Percentiles rank a stretch among this genome's conserved stretches.
phyloP scores from a whole-genome alignment of 768 basidiomycete species.

The Xerocomellus chrysenteron region DNA sequence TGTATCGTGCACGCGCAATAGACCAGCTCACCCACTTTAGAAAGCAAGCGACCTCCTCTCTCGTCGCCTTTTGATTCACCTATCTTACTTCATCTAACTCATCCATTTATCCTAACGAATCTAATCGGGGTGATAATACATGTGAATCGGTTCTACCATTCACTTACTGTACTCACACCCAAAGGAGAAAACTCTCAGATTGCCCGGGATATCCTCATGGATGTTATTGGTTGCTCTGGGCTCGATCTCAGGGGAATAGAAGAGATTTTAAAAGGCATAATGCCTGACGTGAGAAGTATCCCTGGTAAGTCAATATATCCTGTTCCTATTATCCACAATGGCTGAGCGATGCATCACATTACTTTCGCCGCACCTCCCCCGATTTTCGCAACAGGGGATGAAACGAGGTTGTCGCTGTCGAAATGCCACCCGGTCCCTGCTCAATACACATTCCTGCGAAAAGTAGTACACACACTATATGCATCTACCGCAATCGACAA shows the following conservation, averaged over 20 bases:
- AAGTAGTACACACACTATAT: slow-evolving; percentile 46
- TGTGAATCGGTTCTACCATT: slow-evolving; percentile 56
- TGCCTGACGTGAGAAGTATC: slow-evolving; percentile 21
- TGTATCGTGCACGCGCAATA: slow-evolving; percentile 38
- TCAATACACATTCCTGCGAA: slow-evolving; percentile 44
- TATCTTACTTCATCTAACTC: slow-evolving; percentile 56
- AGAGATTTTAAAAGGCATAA: slow-evolving; percentile 42
- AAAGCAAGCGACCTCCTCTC: slow-evolving; percentile 6
- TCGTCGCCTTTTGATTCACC: slow-evolving; percentile 34
- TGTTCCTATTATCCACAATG: neutral
- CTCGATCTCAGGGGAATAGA: slow-evolving; percentile 57
- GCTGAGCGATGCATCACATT: neutral
- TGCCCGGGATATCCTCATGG: slow-evolving; percentile 60
- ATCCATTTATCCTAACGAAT: slow-evolving; percentile 58
- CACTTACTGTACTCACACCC: slow-evolving; percentile 52
- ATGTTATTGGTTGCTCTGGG: slow-evolving; percentile 63
- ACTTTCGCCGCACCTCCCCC: neutral
- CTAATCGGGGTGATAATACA: slow-evolving; percentile 51
- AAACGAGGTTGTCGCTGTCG: slow-evolving; percentile 53
- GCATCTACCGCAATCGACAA: slow-evolving; percentile 57
- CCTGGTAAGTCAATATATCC: slow-evolving; percentile 22
- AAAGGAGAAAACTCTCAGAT: slow-evolving; percentile 62
- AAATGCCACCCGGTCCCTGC: slow-evolving; percentile 54
- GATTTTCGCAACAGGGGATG: slow-evolving; percentile 40
- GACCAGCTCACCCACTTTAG: slow-evolving; percentile 35